Base-by-base conservation (phyloP, 306 rosid species). In the Clitoria ternatea region DNA sequence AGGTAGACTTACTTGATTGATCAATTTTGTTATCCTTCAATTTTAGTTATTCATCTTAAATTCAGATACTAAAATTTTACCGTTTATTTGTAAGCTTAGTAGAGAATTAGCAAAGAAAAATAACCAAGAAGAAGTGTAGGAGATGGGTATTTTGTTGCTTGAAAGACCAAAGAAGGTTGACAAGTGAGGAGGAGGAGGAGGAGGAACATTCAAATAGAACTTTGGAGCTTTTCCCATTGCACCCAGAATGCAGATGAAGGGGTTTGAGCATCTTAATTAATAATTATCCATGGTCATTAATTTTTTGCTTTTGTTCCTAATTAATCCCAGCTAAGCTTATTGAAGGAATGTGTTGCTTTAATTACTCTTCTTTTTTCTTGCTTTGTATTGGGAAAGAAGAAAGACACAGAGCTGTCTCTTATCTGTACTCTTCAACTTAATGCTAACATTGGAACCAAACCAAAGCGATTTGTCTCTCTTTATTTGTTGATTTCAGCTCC, bases 151-250 rank as follows among this genome's bases (percentile, higher is more conserved):
- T 86, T 65, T 92, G 90, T 61, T 69, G 79, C 35, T 87, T 81
- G 66, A 85, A 79, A 60, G 89, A 82, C 0, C 82, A 88, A 49
- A 71, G 37, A 7, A 43, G 45, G 61, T 30, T 44, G 8, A 15
- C 42, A 7, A 52, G 78, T 53, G 78, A 77, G 36, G 82, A 78
- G n/a, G 85, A 80, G n/a, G 89, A 83, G 47, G 83, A n/a, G n/a
- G n/a, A n/a, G n/a, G n/a, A n/a, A n/a, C n/a, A n/a, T n/a, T n/a
- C n/a, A n/a, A n/a, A 83, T 52, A 85, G 81, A 81, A 92, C 96
- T 66, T 79, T 92, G 77, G 91, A 92, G 87, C 92, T 92, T 49
- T 92, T 92, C 77, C 98, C 98, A 29, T 77, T 92, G 72, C 96
- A 86, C 79, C 98, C 98, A 14, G 98, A 92, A 86, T 85, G 96